Evolutionary conservation across 176 grass and related monocot species (phyloP).

Genomic region (Carex scoparia): DNA sequence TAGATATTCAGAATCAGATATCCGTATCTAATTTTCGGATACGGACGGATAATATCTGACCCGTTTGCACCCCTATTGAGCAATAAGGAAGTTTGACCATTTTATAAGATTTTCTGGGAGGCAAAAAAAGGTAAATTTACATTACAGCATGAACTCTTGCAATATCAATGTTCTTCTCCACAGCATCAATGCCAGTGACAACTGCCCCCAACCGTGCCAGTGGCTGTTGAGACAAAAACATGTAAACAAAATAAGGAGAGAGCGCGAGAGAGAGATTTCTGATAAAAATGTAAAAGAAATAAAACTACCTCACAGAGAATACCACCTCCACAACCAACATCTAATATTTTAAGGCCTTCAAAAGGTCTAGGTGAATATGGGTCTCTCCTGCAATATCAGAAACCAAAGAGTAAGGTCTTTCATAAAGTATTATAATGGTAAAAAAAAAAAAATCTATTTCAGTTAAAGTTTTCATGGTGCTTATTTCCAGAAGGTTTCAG

Average conservation of each 20-base stretch:
- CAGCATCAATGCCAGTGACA: constrained; percentile 93
- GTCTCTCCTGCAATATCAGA: constrained; percentile 54
- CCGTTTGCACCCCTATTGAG: not conserved
- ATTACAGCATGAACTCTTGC: constrained; percentile 83
- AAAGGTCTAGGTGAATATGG: constrained; percentile 71
- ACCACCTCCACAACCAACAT: constrained; percentile 98
- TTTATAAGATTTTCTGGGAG: not conserved
- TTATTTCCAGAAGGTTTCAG: not conserved
- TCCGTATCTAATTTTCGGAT: too few relatives aligned
- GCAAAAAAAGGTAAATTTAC: constrained; percentile 17
- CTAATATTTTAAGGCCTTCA: constrained; percentile 84
- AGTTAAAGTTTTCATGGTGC: not conserved
- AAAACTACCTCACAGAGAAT: constrained; percentile 78
- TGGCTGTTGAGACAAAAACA: constrained; percentile 45
- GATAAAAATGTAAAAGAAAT: too few relatives aligned
- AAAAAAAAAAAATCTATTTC: not conserved
- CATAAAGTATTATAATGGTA: not conserved
- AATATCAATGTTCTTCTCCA: constrained; percentile 87
- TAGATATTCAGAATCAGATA: too few relatives aligned
- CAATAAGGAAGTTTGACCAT: not conserved
- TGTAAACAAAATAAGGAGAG: not conserved
- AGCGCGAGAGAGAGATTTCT: not conserved
- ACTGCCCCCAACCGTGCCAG: constrained; percentile 82
- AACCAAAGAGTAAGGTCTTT: not conserved
- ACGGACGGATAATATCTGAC: too few relatives aligned